Conservation (phyloP, 2,329 filamentous ascomycete species). For the Bipolaris bicolor region DNA sequence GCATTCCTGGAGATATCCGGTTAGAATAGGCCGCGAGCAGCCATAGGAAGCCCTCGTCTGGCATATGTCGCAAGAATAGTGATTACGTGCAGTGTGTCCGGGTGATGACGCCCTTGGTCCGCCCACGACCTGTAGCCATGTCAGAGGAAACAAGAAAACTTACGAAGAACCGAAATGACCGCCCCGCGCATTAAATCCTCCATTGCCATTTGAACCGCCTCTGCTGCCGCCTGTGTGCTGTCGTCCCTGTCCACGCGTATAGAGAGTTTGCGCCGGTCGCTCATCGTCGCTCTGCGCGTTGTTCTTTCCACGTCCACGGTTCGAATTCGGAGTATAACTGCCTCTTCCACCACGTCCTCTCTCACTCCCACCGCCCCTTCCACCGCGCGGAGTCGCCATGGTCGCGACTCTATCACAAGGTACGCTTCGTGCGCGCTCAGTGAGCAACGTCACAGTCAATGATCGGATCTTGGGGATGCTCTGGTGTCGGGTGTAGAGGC, state of each 20-base stretch:
- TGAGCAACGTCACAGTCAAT: slow-evolving; percentile 4
- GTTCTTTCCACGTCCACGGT: slow-evolving; percentile 23
- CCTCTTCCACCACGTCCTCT: slow-evolving; percentile 25
- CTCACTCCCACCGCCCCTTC: slow-evolving; percentile 24
- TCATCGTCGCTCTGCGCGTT: slow-evolving; percentile 21
- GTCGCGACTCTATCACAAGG: slow-evolving; percentile 25
- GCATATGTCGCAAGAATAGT: slow-evolving; percentile 4
- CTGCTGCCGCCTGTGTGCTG: slow-evolving; percentile 4
- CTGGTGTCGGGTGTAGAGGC: not conserved
- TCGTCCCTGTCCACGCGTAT: slow-evolving; percentile 14
- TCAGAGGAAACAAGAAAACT: slow-evolving; percentile 14
- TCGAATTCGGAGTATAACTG: slow-evolving; percentile 10
- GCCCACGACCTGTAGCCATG: slow-evolving; percentile 19
- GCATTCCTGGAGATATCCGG: slow-evolving; percentile 15
- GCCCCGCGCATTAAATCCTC: slow-evolving; percentile 9
- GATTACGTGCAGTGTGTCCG: slow-evolving; percentile 10
- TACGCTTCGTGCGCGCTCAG: slow-evolving; percentile 16
- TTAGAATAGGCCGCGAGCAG: slow-evolving; percentile 34
- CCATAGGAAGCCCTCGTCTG: slow-evolving; percentile 16
- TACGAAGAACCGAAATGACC: slow-evolving; percentile 15
- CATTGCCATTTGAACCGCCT: slow-evolving; percentile 3
- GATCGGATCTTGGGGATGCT: slow-evolving; percentile 1
- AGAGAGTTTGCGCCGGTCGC: slow-evolving; percentile 18
- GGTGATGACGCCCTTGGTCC: slow-evolving; percentile 13
- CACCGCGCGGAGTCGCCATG: slow-evolving; percentile 39